These are phyloP conservation scores for Lepidium africanum DNA, from an alignment of 345 rosid species.

Conservation along the genomic window DNA sequence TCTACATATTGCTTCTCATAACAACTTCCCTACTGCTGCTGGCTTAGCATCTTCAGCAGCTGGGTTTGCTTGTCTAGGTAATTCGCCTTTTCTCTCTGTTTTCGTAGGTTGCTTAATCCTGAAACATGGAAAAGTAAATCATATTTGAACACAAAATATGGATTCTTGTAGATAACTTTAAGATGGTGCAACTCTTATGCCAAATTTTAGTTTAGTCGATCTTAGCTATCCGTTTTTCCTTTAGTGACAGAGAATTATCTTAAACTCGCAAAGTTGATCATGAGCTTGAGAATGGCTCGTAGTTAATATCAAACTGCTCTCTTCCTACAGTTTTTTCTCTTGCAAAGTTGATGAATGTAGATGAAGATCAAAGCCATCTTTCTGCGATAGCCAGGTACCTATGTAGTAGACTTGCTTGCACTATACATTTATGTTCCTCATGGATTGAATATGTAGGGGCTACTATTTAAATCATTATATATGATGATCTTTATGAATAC, in stretches of 20 bases:
- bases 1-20: conserved; percentile 81
- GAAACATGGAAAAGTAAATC: background rate
- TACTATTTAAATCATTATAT: background rate
- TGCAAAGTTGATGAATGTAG: conserved; percentile 91
- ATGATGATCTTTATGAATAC: background rate
- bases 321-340: conserved; percentile 68
- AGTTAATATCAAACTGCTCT: background rate
- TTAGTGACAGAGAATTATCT: background rate
- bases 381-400: conserved; percentile 93
- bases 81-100: background rate
- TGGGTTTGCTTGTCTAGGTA: conserved; percentile 98
- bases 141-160: background rate
- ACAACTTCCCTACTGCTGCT: conserved; percentile 97
- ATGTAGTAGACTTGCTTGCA: background rate
- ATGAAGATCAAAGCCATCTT: conserved; percentile 80
- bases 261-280: background rate
- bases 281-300: background rate
- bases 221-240: background rate
- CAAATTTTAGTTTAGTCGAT: background rate
- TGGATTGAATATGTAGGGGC: background rate
- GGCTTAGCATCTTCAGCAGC: conserved; percentile 99
- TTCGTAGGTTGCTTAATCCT: background rate
- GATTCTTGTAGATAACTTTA: background rate
- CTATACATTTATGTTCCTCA: background rate
- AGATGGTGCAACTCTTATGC: background rate